phyloP scores from a whole-genome alignment of 2,329 filamentous ascomycete genomes.

The Fusarium fracticaudum region DNA sequence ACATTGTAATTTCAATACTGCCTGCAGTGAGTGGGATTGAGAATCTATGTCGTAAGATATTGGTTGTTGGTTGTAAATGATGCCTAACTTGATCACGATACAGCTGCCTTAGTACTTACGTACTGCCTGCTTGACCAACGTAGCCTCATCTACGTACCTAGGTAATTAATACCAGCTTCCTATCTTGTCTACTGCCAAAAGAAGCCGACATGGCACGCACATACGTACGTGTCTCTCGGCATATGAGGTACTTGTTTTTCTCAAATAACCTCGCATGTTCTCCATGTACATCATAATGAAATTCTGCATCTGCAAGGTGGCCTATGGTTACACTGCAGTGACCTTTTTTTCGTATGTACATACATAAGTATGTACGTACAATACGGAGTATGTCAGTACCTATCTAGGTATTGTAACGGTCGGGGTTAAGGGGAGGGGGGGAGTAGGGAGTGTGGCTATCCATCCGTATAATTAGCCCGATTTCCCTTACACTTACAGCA shows the following conservation, averaged over 20 bases:
- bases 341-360: background rate
- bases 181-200: background rate
- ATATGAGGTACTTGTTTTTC: background rate
- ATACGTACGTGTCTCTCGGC: background rate
- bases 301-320: constrained; percentile 8
- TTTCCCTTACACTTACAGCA: background rate
- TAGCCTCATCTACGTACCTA: background rate
- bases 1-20: background rate
- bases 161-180: background rate
- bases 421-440: too few relatives aligned
- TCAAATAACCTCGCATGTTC: constrained; percentile 4
- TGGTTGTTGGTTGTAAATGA: background rate
- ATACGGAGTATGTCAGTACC: background rate
- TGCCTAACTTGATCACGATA: background rate
- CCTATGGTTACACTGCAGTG: constrained; percentile 32
- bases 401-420: background rate
- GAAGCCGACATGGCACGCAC: background rate
- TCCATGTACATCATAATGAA: constrained; percentile 24
- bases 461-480: background rate
- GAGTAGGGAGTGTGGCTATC: constrained; percentile 16
- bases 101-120: background rate
- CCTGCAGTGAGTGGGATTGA: background rate
- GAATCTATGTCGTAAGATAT: background rate
- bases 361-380: background rate
- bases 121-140: background rate